Percentiles rank a stretch among this genome's conserved stretches.
These are phyloP conservation scores for Sclerotinia borealis DNA, from an alignment of 2,329 filamentous ascomycete species.

Conservation along the genomic window DNA sequence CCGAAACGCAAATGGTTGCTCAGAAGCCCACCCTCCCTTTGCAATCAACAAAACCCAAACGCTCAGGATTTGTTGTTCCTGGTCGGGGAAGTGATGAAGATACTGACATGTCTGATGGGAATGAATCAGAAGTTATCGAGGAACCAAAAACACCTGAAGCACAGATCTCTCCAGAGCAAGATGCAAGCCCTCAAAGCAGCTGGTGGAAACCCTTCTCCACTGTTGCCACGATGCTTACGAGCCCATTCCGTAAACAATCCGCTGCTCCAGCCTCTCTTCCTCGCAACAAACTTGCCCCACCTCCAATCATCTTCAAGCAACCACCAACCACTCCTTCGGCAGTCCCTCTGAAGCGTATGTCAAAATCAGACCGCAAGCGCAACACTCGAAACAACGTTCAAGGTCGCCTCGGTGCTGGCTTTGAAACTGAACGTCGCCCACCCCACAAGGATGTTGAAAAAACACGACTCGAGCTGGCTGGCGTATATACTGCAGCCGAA, in stretches of 20 bases:
- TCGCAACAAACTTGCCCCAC: not conserved
- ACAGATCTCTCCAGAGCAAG: not conserved
- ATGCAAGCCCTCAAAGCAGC: not conserved
- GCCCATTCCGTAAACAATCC: constrained; percentile 1
- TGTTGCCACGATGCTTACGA: not conserved
- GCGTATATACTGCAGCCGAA: not conserved
- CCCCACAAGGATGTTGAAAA: not conserved
- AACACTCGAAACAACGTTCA: not conserved
- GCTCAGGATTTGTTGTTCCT: not conserved
- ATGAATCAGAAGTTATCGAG: not conserved
- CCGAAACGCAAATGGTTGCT: not conserved
- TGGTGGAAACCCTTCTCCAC: not conserved
- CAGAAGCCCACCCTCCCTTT: not conserved
- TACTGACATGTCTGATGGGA: not conserved
- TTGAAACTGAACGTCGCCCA: constrained; percentile 6
- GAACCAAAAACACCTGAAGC: not conserved
- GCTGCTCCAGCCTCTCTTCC: not conserved
- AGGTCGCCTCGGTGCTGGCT: not conserved
- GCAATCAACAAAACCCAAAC: not conserved
- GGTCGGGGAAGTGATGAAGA: not conserved
- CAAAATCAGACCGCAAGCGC: constrained; percentile 11
- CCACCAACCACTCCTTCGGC: not conserved
- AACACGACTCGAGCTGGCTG: not conserved
- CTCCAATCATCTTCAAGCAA: constrained; percentile 2
- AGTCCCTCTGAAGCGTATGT: not conserved